Percentiles rank a stretch among this genome's conserved stretches.
These are phyloP conservation scores for Phyllosticta citrichinensis DNA, from an alignment of 2,329 filamentous ascomycete species.

Conservation along the genomic window DNA sequence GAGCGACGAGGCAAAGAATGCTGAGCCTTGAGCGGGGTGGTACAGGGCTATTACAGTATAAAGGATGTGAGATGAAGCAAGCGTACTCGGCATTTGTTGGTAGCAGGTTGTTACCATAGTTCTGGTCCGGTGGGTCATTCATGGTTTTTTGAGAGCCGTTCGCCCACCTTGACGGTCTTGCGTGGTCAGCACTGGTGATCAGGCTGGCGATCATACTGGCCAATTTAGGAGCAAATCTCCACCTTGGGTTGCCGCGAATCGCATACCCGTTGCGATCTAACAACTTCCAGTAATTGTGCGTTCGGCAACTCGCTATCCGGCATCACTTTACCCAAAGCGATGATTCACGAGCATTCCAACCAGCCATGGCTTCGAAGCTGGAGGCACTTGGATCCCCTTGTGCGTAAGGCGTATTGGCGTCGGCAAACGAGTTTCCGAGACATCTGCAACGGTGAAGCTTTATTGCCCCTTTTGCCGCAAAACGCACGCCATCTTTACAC, in stretches of 20 bases:
- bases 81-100: neutral
- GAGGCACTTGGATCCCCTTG: no score
- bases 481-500: neutral
- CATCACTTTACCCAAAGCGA: no score
- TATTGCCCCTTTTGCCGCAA: neutral
- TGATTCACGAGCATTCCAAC: no score
- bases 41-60: neutral
- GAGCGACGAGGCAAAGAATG: conserved; percentile 41
- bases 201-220: neutral
- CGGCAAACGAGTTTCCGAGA: neutral
- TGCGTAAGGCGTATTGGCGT: neutral
- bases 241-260: no score
- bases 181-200: neutral
- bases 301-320: no score
- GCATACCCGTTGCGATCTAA: no score
- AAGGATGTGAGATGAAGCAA: neutral
- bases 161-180: neutral
- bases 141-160: neutral
- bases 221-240: no score
- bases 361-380: no score
- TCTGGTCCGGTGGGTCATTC: neutral
- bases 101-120: neutral
- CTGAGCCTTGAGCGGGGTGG: conserved; percentile 11
- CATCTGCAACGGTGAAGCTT: no score
- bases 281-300: no score